Evolutionary conservation across 257 asterid species (phyloP).

Genomic region (Lithospermum erythrorhizon): DNA sequence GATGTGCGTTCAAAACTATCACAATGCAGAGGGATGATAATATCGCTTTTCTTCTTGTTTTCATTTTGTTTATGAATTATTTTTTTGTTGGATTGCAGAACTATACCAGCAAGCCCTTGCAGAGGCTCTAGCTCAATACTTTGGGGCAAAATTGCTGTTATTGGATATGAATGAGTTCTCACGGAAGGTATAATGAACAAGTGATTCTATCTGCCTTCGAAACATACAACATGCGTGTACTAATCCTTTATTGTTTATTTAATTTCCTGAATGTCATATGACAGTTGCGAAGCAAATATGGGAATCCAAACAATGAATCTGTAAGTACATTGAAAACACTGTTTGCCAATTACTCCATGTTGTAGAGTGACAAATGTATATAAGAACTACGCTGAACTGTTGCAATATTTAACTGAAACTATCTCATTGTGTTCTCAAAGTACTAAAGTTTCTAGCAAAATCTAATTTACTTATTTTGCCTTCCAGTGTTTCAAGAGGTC

Average conservation of each 20-base stretch:
- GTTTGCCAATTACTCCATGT: neutral
- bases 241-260: constrained; percentile 7
- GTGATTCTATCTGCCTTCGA: constrained; percentile 5
- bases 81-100: constrained; percentile 25
- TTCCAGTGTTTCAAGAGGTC: constrained; percentile 60
- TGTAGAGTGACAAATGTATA: neutral
- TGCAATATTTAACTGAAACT: neutral
- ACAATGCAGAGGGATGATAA: neutral
- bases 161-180: constrained; percentile 73
- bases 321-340: constrained; percentile 28
- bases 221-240: constrained; percentile 6
- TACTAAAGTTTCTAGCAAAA: no score
- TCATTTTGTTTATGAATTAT: neutral
- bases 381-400: neutral
- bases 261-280: neutral
- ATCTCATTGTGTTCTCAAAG: no score
- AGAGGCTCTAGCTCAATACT: constrained; percentile 75
- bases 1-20: neutral
- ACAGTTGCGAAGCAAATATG: constrained; percentile 86
- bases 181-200: constrained; percentile 42
- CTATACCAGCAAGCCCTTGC: constrained; percentile 68
- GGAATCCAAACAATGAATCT: constrained; percentile 33
- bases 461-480: neutral
- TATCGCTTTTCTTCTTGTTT: neutral
- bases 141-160: constrained; percentile 59